Evolutionary conservation across 176 grass and related monocot species (phyloP), one percentile per base, ranked within the genome.

Genomic region (Cenchrus americanus): DNA sequence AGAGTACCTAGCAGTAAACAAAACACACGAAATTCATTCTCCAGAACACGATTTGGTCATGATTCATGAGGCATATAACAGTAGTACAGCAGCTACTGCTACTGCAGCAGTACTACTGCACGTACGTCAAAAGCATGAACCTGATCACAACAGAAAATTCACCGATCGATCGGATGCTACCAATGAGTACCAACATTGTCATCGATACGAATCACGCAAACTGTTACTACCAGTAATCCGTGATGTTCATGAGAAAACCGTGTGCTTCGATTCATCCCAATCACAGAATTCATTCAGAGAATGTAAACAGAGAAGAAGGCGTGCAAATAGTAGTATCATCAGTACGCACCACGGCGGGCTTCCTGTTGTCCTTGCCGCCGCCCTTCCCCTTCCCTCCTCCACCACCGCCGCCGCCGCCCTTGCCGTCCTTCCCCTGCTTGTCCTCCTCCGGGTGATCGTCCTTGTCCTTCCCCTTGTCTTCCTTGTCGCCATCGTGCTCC

Each of bases 291-390:
- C 34, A 44, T 42, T 19, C 17, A 42, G 32, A 18, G 15, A 10
- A 42, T 10, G n/a, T 24, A 61, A 21, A 42, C 6, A 42, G 34
- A 37, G 34, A 37, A 37, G 17, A 24, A 61, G 34, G 6, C 15
- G 32, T 41, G 65, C 34, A 18, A 18, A 8, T 57, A 10, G 19
- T 13, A n/a, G n/a, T n/a, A n/a, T n/a, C n/a, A 11, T 11, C n/a
- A 26, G 19, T 32, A 63, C 46, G 64, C 11, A 89, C 87, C 78
- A 82, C 37, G 0, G 22, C 30, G 0, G 88, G 72, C 6, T 89
- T 89, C 78, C 86, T 82, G 62, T 37, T 85, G 77, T 81, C 82
- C 54, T 89, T 81, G 78, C 30, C 82, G 77, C 30, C 82, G 64
- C 80, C 86, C 69, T 80, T 86, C 3, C 77, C 77, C 77, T 74